Evolutionary conservation across 257 asterid genomes (phyloP), one percentile per base, ranked within the genome.

Genomic region (Pogostemon cablin): DNA sequence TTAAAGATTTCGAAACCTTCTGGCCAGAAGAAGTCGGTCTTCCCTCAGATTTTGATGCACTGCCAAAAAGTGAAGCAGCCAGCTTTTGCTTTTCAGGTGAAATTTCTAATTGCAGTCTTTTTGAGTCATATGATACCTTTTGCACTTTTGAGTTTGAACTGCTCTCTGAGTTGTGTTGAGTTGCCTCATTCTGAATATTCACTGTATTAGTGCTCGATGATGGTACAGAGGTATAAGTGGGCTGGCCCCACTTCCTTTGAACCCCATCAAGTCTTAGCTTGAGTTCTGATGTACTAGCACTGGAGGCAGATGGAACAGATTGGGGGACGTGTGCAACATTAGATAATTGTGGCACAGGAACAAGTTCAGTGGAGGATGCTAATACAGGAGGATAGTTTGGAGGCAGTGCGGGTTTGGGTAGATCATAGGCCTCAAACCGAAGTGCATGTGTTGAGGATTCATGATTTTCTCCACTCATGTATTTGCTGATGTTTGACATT

Each of bases 51-150:
- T 81, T 86, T 63, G 84, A 67, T 44, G 71, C 53, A 37, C 78
- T 87, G 25, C 95, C 95, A n/a, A 88, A 88, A 62, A 88, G 88
- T 44, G 90, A 88, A 53, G 88, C 95, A 35, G 95, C 95, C 60
- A 88, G 82, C 56, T 82, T 84, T 69, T 84, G 88, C 84, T 84
- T 88, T 78, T 86, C 92, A 0, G 86, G 80, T 60, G 86, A 63
- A 73, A 86, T 47, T 56, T 88, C 92, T 7, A 63, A 72, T 57
- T 78, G 69, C 75, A 78, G 86, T 73, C 68, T 80, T 69, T 78
- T 79, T 32, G 90, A 72, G 65, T 80, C 88, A 59, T 79, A 76
- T 40, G 86, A 76, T 46, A 61, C 46, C 6, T 78, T 86, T 3
- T 76, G 81, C 50, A 69, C 72, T 72, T 68, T 75, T 11, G 79